Evolutionary conservation across 169 alveolate genomes (phyloP).

Genomic region (Cryptosporidium ubiquitum): DNA sequence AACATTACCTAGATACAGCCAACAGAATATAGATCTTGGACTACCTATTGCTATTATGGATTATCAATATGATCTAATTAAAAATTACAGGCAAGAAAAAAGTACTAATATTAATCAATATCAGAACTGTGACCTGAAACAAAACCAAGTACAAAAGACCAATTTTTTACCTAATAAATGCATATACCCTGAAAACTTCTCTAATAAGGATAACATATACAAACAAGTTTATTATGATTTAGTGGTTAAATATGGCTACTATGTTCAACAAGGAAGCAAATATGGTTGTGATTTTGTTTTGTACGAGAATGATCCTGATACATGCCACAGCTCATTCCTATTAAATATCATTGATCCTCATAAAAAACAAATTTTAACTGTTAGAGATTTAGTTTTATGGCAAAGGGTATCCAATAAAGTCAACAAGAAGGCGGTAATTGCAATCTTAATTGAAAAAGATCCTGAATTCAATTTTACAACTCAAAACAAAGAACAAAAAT

Average conservation of each 20-base stretch:
- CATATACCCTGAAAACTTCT: background rate
- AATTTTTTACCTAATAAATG: background rate
- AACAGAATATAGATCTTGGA: slow-evolving; percentile 40
- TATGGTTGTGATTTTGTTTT: slow-evolving; percentile 56
- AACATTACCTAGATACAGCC: slow-evolving; percentile 44
- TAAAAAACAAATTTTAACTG: background rate
- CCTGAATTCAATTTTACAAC: background rate
- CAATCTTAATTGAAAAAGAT: background rate
- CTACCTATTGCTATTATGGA: slow-evolving; percentile 65
- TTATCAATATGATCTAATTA: slow-evolving; percentile 21
- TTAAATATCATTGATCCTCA: background rate
- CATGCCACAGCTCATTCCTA: slow-evolving; percentile 33
- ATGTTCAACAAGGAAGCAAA: slow-evolving; percentile 50
- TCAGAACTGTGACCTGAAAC: background rate
- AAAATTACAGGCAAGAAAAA: background rate
- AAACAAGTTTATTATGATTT: slow-evolving; percentile 10
- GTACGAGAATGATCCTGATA: slow-evolving; percentile 44
- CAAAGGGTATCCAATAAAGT: slow-evolving; percentile 46
- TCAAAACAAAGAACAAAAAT: no score
- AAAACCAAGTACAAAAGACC: background rate
- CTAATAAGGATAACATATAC: background rate
- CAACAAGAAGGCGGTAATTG: slow-evolving; percentile 20
- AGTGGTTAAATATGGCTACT: slow-evolving; percentile 12
- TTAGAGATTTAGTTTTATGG: slow-evolving; percentile 47
- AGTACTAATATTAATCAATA: background rate